Base-by-base conservation (phyloP, 2,329 filamentous ascomycete species). In the Exophiala viscosa region DNA sequence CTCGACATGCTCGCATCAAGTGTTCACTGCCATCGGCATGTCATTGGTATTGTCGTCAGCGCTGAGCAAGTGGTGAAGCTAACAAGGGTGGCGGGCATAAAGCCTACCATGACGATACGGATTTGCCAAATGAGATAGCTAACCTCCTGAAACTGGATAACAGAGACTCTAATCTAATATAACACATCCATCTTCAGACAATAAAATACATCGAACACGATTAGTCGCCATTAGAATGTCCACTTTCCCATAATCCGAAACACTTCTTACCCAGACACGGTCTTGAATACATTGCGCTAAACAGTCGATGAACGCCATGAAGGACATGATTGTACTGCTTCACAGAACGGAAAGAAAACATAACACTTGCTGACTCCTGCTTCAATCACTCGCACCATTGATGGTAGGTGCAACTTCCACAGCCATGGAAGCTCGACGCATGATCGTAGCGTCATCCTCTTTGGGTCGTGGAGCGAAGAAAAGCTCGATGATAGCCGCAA, bases 401-500 rank as follows among this genome's bases (percentile, higher is more conserved):
- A 41, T 15, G 40, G 45, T 53, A 14, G 50, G 33, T 20, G 45
- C 40, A n/a, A 31, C 32, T 1, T 53, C 50, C 8, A 53, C 41
- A 10, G 41, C 45, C 9, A 45, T 14, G 14, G 43, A 45, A 35
- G 43, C 43, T 45, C 47, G 38, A 7, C 44, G 52, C 20, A 55
- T 33, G 14, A 55, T 55, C 15, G 42, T 40, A 15, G 48, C 50
- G 10, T 50, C 33, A n/a, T 58, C 47, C n/a, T 59, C 45, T 45
- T 54, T 44, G 7, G 57, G 50, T 38, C 55, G 36, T 10, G 40
- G 41, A 4, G 84, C 75, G 5, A 69, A 73, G 62, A 85, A 84
- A 66, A 81, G 83, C 66, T 86, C 83, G 3, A 83, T 55, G 1
- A 82, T 74, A 2, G 82, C 84, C 17, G 82, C 58, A 3, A 76